These are phyloP conservation scores for Tieghemiomyces parasiticus DNA, from an alignment of 192 early-diverging fungal species.

Conservation along the genomic window DNA sequence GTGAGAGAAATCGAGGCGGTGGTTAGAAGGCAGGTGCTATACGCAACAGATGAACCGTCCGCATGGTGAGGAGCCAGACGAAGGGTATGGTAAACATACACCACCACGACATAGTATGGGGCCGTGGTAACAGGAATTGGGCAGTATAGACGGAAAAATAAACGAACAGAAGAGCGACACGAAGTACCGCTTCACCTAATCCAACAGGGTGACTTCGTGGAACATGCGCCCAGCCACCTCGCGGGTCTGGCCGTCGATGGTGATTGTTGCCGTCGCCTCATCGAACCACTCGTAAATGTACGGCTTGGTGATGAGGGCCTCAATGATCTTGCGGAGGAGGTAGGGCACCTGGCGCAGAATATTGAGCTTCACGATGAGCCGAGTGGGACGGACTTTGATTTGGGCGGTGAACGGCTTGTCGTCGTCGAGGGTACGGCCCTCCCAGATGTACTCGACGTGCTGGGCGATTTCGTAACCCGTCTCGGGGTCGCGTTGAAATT, in stretches of 20 bases:
- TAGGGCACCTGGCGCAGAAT: constrained; percentile 83
- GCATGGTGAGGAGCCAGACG: too few species aligned
- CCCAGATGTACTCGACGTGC: constrained; percentile 52
- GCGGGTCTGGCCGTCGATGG: constrained; percentile 45
- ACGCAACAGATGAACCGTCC: too few species aligned
- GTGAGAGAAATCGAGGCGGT: too few species aligned
- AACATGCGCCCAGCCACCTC: constrained; percentile 57
- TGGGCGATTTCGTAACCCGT: constrained; percentile 76
- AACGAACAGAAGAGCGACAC: too few species aligned
- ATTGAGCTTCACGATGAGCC: constrained; percentile 74
- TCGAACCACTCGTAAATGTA: constrained; percentile 91
- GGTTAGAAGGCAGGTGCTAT: too few species aligned
- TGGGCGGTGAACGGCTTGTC: constrained; percentile 45
- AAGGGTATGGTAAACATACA: too few species aligned
- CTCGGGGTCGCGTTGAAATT: constrained; percentile 46
- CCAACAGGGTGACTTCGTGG: constrained; percentile 65
- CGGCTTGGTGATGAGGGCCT: constrained; percentile 85
- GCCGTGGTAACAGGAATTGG: too few species aligned
- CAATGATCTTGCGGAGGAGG: constrained; percentile 75
- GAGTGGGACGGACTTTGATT: constrained; percentile 41
- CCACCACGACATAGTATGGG: too few species aligned
- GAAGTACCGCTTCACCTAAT: too few species aligned
- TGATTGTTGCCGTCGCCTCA: constrained; percentile 50
- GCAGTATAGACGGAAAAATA: too few species aligned
- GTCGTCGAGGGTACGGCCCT: constrained; percentile 60